Evolutionary conservation across 306 rosid genomes (phyloP).

Genomic region (Parietaria judaica): DNA sequence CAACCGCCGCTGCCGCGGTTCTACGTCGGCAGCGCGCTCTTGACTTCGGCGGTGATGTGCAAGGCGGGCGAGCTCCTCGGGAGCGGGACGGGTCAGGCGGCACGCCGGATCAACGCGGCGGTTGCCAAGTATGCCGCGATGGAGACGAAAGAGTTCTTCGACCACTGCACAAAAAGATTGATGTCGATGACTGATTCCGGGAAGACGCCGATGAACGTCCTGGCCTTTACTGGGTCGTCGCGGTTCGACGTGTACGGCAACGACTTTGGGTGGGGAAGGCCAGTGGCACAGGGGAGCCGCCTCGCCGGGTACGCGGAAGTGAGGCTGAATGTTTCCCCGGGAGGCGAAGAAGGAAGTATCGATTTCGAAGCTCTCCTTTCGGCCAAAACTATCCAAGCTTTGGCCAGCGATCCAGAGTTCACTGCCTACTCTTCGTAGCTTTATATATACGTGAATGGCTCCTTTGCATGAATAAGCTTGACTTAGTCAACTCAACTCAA

Average conservation of each 20-base stretch:
- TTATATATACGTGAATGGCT: too few species aligned
- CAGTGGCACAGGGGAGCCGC: not conserved
- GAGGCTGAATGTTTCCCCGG: constrained; percentile 23
- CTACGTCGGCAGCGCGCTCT: constrained; percentile 26
- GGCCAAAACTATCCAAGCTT: not conserved
- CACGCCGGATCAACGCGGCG: constrained; percentile 30
- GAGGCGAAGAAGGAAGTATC: constrained; percentile 19
- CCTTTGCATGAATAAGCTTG: too few species aligned
- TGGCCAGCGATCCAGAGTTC: not conserved
- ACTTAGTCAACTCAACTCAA: too few species aligned
- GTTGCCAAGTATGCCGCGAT: constrained; percentile 7
- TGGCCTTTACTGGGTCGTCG: not conserved
- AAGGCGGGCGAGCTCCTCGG: constrained; percentile 26
- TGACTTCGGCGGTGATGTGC: not conserved
- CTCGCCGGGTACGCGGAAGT: constrained; percentile 5
- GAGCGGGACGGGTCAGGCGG: constrained; percentile 24
- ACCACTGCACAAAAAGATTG: constrained; percentile 26
- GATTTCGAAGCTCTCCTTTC: not conserved
- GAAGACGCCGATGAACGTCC: constrained; percentile 33
- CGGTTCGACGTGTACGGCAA: too few species aligned
- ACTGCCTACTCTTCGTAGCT: too few species aligned
- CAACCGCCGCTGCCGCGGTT: constrained; percentile 6
- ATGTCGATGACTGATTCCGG: not conserved
- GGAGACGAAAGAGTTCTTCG: constrained; percentile 1
- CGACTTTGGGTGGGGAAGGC: not conserved